phyloP scores from a whole-genome alignment of 352 stramenopile species.

The Thraustochytrium sp. region DNA sequence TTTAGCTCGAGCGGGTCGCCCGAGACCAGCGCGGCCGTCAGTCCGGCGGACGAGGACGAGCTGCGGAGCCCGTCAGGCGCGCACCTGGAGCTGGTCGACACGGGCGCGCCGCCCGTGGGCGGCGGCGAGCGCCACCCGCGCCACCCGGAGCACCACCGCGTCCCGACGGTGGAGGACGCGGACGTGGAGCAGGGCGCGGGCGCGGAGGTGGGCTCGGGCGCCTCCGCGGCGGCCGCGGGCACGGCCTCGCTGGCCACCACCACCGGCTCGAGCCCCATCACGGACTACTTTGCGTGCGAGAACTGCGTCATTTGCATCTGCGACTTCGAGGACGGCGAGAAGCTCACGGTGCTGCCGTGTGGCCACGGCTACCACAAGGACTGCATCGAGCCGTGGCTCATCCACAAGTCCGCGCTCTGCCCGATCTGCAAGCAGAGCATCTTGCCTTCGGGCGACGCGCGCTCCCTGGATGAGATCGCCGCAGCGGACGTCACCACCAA shows the following conservation, averaged over 20 bases:
- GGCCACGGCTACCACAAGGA: slow-evolving; percentile 73
- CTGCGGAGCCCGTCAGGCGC: background rate
- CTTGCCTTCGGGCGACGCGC: slow-evolving; percentile 56
- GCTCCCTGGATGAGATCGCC: slow-evolving; percentile 39
- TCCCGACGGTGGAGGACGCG: background rate
- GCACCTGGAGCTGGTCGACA: background rate
- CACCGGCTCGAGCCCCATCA: background rate
- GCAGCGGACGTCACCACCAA: background rate
- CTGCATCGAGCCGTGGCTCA: slow-evolving; percentile 76
- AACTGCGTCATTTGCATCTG: slow-evolving; percentile 46
- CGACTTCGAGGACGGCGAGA: slow-evolving; percentile 42
- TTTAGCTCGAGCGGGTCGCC: background rate
- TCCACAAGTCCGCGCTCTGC: slow-evolving; percentile 64
- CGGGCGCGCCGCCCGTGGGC: background rate
- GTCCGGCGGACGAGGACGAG: background rate
- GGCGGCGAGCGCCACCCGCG: background rate
- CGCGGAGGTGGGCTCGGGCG: too few species aligned
- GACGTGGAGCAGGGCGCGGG: background rate
- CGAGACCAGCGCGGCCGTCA: background rate
- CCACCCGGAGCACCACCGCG: background rate
- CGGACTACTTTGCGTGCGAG: slow-evolving; percentile 38
- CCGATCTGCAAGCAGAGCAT: slow-evolving; percentile 74
- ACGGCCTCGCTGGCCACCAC: background rate
- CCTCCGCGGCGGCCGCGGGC: background rate
- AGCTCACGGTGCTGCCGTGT: slow-evolving; percentile 64